Evolutionary conservation across 106 monocot genomes (phyloP).

Genomic region (Dioscorea zingiberensis): DNA sequence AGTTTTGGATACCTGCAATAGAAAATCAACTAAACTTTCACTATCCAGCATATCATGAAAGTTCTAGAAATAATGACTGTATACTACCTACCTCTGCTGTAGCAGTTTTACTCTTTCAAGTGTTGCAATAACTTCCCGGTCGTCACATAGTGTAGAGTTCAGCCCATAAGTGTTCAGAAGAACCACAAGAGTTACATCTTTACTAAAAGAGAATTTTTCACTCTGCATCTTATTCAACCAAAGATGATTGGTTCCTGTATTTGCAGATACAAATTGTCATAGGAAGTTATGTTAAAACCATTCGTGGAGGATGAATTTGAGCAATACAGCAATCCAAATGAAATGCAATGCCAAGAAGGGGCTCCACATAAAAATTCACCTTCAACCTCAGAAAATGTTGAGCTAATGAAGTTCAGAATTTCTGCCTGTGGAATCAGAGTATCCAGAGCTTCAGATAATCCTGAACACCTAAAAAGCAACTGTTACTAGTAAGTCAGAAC

Average conservation of each 20-base stretch:
- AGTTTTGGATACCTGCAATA: constrained; percentile 33
- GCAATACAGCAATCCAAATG: too few relatives aligned
- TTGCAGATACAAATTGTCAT: background rate
- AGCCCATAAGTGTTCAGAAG: constrained; percentile 11
- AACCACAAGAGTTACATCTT: constrained; percentile 24
- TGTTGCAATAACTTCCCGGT: constrained; percentile 3
- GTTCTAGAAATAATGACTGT: background rate
- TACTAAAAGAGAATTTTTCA: background rate
- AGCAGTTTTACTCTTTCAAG: constrained; percentile 41
- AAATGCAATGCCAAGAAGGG: too few relatives aligned
- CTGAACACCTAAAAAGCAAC: constrained; percentile 29
- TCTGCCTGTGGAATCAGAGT: constrained; percentile 15
- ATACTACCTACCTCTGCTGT: constrained; percentile 19
- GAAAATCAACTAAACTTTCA: background rate
- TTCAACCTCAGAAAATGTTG: constrained; percentile 21
- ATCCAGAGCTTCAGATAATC: constrained; percentile 8
- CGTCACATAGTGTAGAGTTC: constrained; percentile 5
- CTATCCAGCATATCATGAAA: background rate
- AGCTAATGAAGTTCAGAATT: constrained; percentile 31
- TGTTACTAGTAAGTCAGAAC: constrained; percentile 22
- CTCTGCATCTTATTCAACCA: constrained; percentile 36
- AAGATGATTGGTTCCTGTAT: constrained; percentile 39
- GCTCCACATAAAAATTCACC: constrained; percentile 16
- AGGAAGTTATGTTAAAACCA: background rate
- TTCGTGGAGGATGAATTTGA: too few relatives aligned